Evolutionary conservation across 2,329 filamentous ascomycete species (phyloP).

Genomic region (Beauveria sp.): DNA sequence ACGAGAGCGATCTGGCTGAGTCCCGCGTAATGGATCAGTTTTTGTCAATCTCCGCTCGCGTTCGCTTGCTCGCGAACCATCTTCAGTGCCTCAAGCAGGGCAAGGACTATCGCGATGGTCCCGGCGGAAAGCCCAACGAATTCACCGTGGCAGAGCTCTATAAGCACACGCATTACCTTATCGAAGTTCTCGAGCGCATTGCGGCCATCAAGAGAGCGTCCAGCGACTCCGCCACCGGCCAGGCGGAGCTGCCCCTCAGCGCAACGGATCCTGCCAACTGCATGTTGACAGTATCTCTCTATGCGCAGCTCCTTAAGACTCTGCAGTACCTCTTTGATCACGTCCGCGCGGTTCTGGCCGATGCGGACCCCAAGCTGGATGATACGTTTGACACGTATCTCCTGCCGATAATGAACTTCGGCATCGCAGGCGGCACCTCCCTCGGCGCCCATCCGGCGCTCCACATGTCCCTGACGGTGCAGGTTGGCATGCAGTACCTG

Average conservation of each 20-base stretch:
- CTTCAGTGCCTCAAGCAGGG: constrained; percentile 20
- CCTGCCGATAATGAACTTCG: constrained; percentile 33
- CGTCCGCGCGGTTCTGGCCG: constrained; percentile 25
- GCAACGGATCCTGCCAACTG: constrained; percentile 28
- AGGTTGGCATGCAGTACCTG: constrained; percentile 34
- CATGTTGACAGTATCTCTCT: constrained; percentile 31
- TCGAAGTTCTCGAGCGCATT: constrained; percentile 8
- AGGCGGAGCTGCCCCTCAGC: constrained; percentile 14
- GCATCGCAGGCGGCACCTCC: constrained; percentile 23
- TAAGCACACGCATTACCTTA: constrained; percentile 26
- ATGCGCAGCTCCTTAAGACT: constrained; percentile 32
- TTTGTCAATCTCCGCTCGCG: constrained; percentile 29
- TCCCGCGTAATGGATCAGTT: constrained; percentile 31
- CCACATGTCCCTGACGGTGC: constrained; percentile 34
- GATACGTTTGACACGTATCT: constrained; percentile 29
- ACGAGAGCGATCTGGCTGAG: constrained; percentile 12
- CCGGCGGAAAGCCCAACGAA: constrained; percentile 18
- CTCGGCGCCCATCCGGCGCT: constrained; percentile 32
- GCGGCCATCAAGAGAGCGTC: constrained; percentile 1
- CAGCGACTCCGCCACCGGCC: background rate
- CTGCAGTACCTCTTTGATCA: constrained; percentile 32
- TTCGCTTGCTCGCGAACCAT: constrained; percentile 29
- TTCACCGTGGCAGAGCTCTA: constrained; percentile 36
- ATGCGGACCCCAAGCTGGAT: constrained; percentile 17
- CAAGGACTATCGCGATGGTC: constrained; percentile 14